Conservation (phyloP, 306 rosid species). For the Trifolium pratense region DNA sequence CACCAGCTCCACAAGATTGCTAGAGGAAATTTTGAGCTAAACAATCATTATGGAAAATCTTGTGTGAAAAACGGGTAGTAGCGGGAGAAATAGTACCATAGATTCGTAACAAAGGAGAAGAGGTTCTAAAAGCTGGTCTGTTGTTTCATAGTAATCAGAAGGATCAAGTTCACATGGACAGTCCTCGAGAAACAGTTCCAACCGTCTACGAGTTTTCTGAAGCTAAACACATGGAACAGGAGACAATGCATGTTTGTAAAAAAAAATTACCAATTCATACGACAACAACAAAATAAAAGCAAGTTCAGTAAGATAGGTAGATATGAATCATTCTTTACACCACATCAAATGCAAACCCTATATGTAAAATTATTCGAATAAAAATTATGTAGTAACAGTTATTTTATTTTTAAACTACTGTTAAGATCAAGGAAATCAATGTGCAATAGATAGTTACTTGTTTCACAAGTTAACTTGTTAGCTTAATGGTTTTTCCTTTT, state of each 20-base stretch:
- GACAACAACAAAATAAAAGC: not conserved
- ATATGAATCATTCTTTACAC: conserved; percentile 14
- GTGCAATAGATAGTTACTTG: too few species aligned
- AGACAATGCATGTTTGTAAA: not conserved
- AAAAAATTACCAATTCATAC: not conserved
- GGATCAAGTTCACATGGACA: conserved; percentile 69
- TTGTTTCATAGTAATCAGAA: conserved; percentile 68
- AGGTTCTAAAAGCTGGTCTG: conserved; percentile 80
- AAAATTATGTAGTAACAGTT: too few species aligned
- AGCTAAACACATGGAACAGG: conserved; percentile 60
- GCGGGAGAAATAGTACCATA: conserved; percentile 55
- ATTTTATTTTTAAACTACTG: too few species aligned
- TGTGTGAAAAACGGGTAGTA: not conserved
- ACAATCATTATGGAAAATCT: conserved; percentile 13
- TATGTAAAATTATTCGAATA: too few species aligned
- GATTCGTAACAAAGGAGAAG: conserved; percentile 84
- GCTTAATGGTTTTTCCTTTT: too few species aligned
- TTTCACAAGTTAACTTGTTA: too few species aligned
- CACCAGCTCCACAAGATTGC: conserved; percentile 87
- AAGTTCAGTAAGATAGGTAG: conserved; percentile 5
- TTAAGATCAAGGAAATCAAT: too few species aligned
- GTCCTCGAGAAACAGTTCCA: conserved; percentile 87
- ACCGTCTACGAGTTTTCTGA: conserved; percentile 62
- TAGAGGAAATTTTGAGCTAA: conserved; percentile 48
- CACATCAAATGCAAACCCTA: conserved; percentile 12